Base-by-base conservation (phyloP, 2,329 filamentous ascomycete genomes). In the Colletotrichum camelliae region DNA sequence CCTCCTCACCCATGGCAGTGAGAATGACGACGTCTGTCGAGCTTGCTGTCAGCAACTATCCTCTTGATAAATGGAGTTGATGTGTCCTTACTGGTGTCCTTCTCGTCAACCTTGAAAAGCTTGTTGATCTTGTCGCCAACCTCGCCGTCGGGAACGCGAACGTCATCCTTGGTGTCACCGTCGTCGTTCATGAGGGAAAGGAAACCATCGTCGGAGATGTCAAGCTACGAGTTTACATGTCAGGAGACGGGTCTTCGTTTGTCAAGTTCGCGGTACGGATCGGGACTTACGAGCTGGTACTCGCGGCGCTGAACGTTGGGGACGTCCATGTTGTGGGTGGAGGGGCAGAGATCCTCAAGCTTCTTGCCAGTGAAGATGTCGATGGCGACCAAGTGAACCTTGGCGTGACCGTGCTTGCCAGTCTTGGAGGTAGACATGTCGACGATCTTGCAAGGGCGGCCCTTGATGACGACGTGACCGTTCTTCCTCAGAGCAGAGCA, bases 391-490 rank as follows among this genome's bases (percentile, higher is more conserved):
- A 99, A 91, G 90, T 99, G 96, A 87, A 99, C 97, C 94, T 99
- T 99, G 90, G 97, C 97, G 95, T 99, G 97, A 88, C 97, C 97
- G 94, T 99, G 97, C 95, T 99, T 99, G 90, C 97, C 97, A 82
- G 97, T 99, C 96, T 99, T 99, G 88, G 97, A 99, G 91, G 97
- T 99, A 82, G 96, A 98, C 97, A 99, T 99, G 86, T 99, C 97
- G 88, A 98, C 95, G 84, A 99, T 99, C 95, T 98, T 99, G 96
- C 97, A 99, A 84, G 97, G 97, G 84, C 97, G 97, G 89, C 91
- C 90, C 94, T 99, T 99, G 91, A 99, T 98, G 87, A 96, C 94
- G 88, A 99, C 97, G 92, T 94, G 94, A 81, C 97, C 96, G 94
- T 97, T 98, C 96, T 99, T 98, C 87, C 97, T 94, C 92, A 99